Evolutionary conservation across 306 rosid genomes (phyloP), one percentile per base, ranked within the genome.

Genomic region (Hippophae gyantsensis): DNA sequence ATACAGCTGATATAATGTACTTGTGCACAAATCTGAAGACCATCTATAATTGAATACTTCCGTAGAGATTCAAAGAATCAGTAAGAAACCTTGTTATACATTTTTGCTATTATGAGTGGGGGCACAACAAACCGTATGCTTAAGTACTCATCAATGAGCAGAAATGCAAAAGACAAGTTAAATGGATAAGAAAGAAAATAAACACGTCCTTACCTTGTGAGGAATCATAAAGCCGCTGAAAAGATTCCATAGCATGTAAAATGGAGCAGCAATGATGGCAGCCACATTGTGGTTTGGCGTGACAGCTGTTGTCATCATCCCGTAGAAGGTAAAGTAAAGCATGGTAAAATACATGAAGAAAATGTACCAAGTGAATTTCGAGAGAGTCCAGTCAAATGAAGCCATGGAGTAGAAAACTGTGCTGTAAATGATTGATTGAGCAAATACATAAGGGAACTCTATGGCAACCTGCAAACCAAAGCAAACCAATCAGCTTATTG

Each of bases 141-240:
- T 32, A 32, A 32, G 38, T 32, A 32, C 38, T 32, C 5, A 32
- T 4, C 38, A 32, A 4, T 32, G 38, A 32, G 38, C 5, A 32
- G 38, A 32, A 32, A 32, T 32, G 38, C 38, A 32, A 32, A 32
- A 32, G 38, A 32, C 5, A 32, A 32, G 38, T 4, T 32, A 32
- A 32, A 32, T 32, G 38, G 38, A 32, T 32, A 48, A 54, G 57
- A 60, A 67, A 41, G 70, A 50, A 6, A 55, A 59, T 57, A 23
- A 60, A 13, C 12, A 3, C 65, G 62, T 50, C 51, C 66, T 71
- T 80, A 93, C 99, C 99, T 86, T 88, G 60, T 72, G 97, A 71
- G 99, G 99, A 77, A 93, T 86, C 99, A 93, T 93, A 65, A 93
- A 88, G 71, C 99, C 99, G 58, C 99, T 88, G 85, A 93, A 93